Percentiles rank a stretch among this genome's conserved stretches.
These are phyloP conservation scores for Amanita rubescens DNA, from an alignment of 768 basidiomycete genomes.

Conservation along the genomic window DNA sequence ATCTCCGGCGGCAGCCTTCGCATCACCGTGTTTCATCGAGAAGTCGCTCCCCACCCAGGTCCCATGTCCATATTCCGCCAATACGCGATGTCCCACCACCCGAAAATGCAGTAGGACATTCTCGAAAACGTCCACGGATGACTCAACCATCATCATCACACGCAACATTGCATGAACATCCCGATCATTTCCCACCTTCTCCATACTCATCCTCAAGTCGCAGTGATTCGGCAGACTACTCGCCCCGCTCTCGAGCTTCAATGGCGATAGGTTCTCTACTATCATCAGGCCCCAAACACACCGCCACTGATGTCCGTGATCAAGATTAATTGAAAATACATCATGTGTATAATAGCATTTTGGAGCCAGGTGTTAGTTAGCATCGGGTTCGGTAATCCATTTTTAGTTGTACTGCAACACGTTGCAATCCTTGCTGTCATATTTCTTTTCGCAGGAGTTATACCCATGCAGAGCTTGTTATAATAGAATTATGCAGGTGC, in stretches of 20 bases:
- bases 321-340: background rate
- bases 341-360: conserved; percentile 1
- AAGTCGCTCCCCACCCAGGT: conserved; percentile 34
- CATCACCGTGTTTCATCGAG: conserved; percentile 26
- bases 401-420: conserved; percentile 3
- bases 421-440: background rate
- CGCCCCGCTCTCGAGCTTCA: conserved; percentile 61
- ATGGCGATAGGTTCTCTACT: conserved; percentile 80
- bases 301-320: background rate
- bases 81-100: conserved; percentile 27
- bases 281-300: conserved; percentile 33
- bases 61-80: conserved; percentile 24
- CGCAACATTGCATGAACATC: conserved; percentile 30
- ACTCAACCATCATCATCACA: conserved; percentile 45
- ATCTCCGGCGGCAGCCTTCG: conserved; percentile 26
- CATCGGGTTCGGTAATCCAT: conserved; percentile 1
- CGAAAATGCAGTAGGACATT: conserved; percentile 30
- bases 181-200: conserved; percentile 56
- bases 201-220: conserved; percentile 64
- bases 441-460: background rate
- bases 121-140: conserved; percentile 57
- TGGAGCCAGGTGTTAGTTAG: background rate
- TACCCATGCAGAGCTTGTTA: background rate
- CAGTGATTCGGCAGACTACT: conserved; percentile 62
- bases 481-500: background rate